phyloP scores from a whole-genome alignment of 495 filamentous ascomycete species.

The Penicillium roqueforti region DNA sequence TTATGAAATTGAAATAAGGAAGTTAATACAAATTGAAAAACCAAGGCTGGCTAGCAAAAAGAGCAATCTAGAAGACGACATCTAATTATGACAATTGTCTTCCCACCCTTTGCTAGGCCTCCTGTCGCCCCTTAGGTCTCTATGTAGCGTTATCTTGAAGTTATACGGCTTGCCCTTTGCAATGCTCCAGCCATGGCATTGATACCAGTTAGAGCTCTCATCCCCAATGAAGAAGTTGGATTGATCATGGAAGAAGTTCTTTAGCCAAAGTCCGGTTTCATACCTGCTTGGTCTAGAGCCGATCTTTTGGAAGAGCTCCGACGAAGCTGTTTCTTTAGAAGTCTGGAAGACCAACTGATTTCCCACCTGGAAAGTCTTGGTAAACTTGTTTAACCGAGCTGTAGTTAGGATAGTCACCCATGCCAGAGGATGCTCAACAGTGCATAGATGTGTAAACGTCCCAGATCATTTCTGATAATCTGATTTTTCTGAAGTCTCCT shows the following conservation, averaged over 20 bases:
- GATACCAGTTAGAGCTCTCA: constrained; percentile 5
- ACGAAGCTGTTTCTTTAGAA: not conserved
- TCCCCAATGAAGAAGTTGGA: constrained; percentile 5
- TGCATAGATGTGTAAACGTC: not conserved
- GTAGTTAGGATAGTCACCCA: not conserved
- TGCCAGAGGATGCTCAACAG: constrained; percentile 1
- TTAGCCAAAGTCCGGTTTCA: constrained; percentile 3
- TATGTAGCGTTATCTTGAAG: constrained; percentile 1
- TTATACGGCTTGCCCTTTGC: not conserved
- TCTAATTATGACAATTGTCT: not conserved
- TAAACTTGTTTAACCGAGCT: not conserved
- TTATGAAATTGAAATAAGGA: too few species aligned
- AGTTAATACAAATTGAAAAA: too few species aligned
- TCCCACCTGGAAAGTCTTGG: constrained; percentile 5
- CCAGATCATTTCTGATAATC: not conserved
- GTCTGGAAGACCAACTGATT: not conserved
- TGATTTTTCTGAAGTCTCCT: not conserved
- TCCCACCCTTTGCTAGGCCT: constrained; percentile 9
- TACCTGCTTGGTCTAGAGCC: constrained; percentile 1
- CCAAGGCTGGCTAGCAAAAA: too few species aligned
- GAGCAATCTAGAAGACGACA: not conserved
- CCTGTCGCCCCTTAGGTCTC: too few species aligned
- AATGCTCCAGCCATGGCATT: constrained; percentile 7
- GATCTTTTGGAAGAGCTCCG: constrained; percentile 1
- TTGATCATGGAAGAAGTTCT: too few species aligned